Percentiles rank a stretch among this genome's conserved stretches.
Evolutionary conservation across 495 filamentous ascomycete species (phyloP).

Genomic region (Eremomyces bilateralis): DNA sequence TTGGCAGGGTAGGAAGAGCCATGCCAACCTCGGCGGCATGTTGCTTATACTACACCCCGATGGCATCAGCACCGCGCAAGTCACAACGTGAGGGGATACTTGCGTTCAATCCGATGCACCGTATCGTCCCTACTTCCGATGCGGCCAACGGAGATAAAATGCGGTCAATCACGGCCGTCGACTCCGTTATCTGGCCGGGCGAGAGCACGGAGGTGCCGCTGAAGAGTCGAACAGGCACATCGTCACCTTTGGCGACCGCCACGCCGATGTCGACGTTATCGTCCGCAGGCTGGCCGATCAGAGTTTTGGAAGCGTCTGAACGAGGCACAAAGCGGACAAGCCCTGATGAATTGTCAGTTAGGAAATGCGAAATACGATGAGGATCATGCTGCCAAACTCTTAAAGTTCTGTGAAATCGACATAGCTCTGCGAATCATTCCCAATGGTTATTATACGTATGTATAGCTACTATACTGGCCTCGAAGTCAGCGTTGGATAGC

Average conservation of each 20-base stretch:
- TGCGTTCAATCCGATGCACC: conserved; percentile 23
- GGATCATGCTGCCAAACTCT: no score
- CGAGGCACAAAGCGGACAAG: background rate
- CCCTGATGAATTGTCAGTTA: background rate
- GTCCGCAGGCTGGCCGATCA: background rate
- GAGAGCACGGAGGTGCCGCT: background rate
- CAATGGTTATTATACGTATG: no score
- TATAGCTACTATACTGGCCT: no score
- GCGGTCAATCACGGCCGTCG: background rate
- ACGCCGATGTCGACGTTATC: background rate
- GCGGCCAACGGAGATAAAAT: conserved; percentile 6
- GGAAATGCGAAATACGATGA: no score
- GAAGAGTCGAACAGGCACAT: background rate
- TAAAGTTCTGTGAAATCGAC: no score
- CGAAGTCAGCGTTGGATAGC: no score
- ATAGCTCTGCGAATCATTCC: no score
- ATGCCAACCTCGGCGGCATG: background rate
- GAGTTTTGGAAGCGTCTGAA: background rate
- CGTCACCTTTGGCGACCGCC: background rate
- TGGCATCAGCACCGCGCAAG: background rate
- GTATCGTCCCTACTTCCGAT: conserved; percentile 9
- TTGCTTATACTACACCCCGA: background rate
- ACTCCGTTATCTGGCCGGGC: background rate
- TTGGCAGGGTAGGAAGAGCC: background rate
- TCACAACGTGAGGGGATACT: background rate